Conservation (phyloP, 805 yeast genomes). For the Ogataea trehalophila region DNA sequence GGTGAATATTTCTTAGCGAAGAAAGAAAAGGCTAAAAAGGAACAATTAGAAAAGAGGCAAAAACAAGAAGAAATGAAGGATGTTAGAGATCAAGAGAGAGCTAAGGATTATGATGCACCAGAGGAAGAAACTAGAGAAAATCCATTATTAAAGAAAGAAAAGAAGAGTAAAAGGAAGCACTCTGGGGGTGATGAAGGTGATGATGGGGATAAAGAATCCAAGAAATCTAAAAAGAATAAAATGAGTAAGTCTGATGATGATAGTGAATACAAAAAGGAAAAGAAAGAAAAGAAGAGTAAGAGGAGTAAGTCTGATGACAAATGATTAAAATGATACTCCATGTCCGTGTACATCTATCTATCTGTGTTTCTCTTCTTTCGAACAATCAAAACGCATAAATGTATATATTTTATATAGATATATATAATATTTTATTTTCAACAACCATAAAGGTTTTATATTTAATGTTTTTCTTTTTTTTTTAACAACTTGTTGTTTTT, state of each 20-base stretch:
- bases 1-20: slow-evolving; percentile 96
- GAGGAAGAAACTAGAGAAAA: slow-evolving; percentile 49
- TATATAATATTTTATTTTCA: background rate
- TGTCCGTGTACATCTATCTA: background rate
- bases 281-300: slow-evolving; percentile 1
- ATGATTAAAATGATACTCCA: background rate
- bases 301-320: slow-evolving; percentile 1
- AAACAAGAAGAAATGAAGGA: slow-evolving; percentile 69
- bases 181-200: slow-evolving; percentile 24
- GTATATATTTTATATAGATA: background rate
- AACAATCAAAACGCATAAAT: background rate
- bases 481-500: too few species aligned
- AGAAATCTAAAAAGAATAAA: slow-evolving; percentile 20
- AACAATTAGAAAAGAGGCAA: slow-evolving; percentile 70
- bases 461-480: too few species aligned
- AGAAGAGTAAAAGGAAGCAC: slow-evolving; percentile 14
- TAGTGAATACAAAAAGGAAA: slow-evolving; percentile 7
- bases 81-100: slow-evolving; percentile 62
- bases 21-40: slow-evolving; percentile 69
- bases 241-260: slow-evolving; percentile 9
- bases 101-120: slow-evolving; percentile 81
- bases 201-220: slow-evolving; percentile 28
- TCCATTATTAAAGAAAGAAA: slow-evolving; percentile 29
- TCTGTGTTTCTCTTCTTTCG: too few species aligned
- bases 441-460: too few species aligned